These are phyloP conservation scores for Epichloe sylvatica DNA, from an alignment of 2,329 filamentous ascomycete species.

Conservation along the genomic window DNA sequence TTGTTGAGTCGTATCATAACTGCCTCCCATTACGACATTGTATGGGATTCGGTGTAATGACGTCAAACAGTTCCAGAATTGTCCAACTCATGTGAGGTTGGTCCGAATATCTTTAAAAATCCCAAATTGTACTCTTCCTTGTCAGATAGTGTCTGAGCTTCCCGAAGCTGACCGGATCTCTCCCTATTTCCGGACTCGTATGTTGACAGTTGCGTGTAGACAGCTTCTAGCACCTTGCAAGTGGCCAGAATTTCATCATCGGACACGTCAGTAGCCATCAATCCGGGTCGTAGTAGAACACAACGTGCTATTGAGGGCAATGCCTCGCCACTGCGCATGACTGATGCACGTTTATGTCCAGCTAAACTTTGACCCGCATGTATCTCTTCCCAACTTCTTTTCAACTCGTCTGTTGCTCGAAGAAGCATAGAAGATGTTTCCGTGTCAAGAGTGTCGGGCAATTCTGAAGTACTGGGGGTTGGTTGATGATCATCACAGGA, in stretches of 20 bases:
- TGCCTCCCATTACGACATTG: background rate
- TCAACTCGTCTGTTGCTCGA: slow-evolving; percentile 1
- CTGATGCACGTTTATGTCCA: background rate
- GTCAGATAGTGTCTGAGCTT: background rate
- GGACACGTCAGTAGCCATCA: background rate
- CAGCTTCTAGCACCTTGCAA: background rate
- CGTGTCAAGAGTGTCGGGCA: background rate
- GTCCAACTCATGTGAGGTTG: slow-evolving; percentile 2
- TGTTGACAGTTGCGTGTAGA: background rate
- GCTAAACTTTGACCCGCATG: background rate
- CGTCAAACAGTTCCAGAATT: slow-evolving; percentile 4
- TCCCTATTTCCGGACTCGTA: background rate
- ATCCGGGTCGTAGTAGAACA: background rate
- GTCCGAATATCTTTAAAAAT: slow-evolving; percentile 5
- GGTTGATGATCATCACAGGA: slow-evolving; percentile 37
- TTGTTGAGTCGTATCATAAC: slow-evolving; percentile 5
- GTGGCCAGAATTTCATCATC: background rate
- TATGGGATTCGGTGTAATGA: background rate
- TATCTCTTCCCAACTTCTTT: background rate
- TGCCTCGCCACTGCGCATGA: background rate
- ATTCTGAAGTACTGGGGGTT: slow-evolving; percentile 9
- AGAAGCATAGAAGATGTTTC: background rate
- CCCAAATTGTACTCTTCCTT: slow-evolving; percentile 4
- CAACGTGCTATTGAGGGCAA: slow-evolving; percentile 1
- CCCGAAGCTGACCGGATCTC: background rate